Evolutionary conservation across 2,329 filamentous ascomycete genomes (phyloP).

Genomic region (Sphaerulina vaccinii): DNA sequence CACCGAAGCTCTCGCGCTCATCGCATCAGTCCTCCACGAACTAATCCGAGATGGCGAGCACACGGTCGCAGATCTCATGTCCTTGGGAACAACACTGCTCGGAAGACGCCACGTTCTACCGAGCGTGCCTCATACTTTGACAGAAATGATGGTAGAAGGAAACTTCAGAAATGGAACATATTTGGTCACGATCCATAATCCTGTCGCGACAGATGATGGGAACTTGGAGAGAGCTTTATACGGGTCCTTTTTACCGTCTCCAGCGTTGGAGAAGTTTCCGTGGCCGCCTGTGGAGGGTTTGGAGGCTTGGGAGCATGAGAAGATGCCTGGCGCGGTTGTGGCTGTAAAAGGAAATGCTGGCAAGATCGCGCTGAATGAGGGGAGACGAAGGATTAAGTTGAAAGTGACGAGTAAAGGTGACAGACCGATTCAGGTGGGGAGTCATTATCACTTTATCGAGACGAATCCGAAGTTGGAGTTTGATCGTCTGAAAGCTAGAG

Average conservation of each 20-base stretch:
- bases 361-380: constrained; percentile 69
- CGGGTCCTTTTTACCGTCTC: constrained; percentile 84
- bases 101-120: constrained; percentile 89
- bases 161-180: constrained; percentile 90
- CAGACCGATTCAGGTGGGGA: constrained; percentile 84
- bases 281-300: constrained; percentile 54
- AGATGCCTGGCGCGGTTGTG: constrained; percentile 77
- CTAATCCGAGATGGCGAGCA: constrained; percentile 95
- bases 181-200: constrained; percentile 89
- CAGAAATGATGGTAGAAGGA: constrained; percentile 88
- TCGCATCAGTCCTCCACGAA: constrained; percentile 88
- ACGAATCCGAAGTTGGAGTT: constrained; percentile 89
- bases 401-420: constrained; percentile 84
- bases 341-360: constrained; percentile 63
- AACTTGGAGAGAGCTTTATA: constrained; percentile 85
- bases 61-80: constrained; percentile 89
- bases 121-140: constrained; percentile 73
- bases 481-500: constrained; percentile 78
- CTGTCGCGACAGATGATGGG: constrained; percentile 81
- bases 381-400: constrained; percentile 69
- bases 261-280: constrained; percentile 58
- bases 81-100: constrained; percentile 85
- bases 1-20: constrained; percentile 78
- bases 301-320: constrained; percentile 61
- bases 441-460: constrained; percentile 95